A percentile compares a stretch with the other conserved stretches of the same genome.
Evolutionary conservation across 2,329 filamentous ascomycete species (phyloP).

Genomic region (Neophaeococcomyces mojaviensis): DNA sequence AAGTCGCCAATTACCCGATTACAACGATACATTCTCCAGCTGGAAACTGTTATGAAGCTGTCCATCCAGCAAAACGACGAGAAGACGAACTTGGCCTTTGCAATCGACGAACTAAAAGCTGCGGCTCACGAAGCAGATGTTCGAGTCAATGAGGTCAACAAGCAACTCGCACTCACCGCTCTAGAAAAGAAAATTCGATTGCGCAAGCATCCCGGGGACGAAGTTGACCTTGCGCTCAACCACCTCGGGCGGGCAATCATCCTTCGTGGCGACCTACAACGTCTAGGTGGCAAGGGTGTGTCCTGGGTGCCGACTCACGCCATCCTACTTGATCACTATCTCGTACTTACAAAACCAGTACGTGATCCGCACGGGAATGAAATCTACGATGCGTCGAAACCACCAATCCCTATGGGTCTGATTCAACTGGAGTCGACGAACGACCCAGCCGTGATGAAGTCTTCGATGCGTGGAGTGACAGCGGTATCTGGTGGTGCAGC

Average conservation of each 20-base stretch:
- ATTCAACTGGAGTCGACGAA: slow-evolving; percentile 86
- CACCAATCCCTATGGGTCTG: slow-evolving; percentile 94
- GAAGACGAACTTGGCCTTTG: slow-evolving; percentile 72
- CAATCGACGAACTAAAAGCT: slow-evolving; percentile 82
- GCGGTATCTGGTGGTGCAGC: slow-evolving; percentile 54
- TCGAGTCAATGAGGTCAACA: slow-evolving; percentile 84
- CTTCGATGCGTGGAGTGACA: slow-evolving; percentile 60
- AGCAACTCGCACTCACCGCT: slow-evolving; percentile 83
- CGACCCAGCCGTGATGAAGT: slow-evolving; percentile 83
- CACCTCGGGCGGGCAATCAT: slow-evolving; percentile 90
- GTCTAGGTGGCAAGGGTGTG: slow-evolving; percentile 81
- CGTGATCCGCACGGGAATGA: slow-evolving; percentile 49
- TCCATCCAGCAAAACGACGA: slow-evolving; percentile 81
- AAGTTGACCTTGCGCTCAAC: slow-evolving; percentile 78
- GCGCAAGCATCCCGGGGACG: slow-evolving; percentile 75
- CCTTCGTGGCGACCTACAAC: slow-evolving; percentile 78
- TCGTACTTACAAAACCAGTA: slow-evolving; percentile 77
- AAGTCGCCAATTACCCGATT: slow-evolving; percentile 89
- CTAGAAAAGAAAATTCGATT: slow-evolving; percentile 75
- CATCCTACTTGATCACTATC: slow-evolving; percentile 90
- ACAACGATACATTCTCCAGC: slow-evolving; percentile 78
- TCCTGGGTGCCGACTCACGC: slow-evolving; percentile 91
- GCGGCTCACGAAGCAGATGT: slow-evolving; percentile 87
- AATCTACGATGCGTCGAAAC: slow-evolving; percentile 88
- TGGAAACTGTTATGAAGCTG: slow-evolving; percentile 75